These are phyloP conservation scores for Thyridium curvatum DNA, from an alignment of 2,329 filamentous ascomycete genomes.

Conservation along the genomic window DNA sequence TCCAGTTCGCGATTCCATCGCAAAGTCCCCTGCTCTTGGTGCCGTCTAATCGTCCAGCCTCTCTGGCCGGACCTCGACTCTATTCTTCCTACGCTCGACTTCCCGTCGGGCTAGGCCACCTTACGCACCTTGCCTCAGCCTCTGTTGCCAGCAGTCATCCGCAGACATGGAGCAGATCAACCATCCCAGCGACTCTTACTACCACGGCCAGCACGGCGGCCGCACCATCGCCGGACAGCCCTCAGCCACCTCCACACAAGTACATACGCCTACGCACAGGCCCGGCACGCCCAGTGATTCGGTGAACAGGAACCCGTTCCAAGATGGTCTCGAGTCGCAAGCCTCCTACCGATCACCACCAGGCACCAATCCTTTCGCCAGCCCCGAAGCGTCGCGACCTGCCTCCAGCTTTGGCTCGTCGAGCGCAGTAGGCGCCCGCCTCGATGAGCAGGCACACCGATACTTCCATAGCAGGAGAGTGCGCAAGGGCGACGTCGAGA, in stretches of 20 bases:
- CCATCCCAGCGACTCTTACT: constrained; percentile 5
- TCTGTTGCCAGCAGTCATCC: too few species aligned
- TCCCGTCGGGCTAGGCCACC: too few species aligned
- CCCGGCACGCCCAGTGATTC: constrained; percentile 36
- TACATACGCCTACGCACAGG: constrained; percentile 13
- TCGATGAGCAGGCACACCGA: constrained; percentile 33
- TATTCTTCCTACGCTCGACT: too few species aligned
- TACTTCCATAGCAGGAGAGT: constrained; percentile 73
- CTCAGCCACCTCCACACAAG: constrained; percentile 7
- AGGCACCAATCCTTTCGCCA: constrained; percentile 37
- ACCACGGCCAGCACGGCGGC: constrained; percentile 8
- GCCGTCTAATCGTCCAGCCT: too few species aligned
- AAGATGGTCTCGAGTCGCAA: constrained; percentile 29
- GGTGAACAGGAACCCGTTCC: constrained; percentile 30
- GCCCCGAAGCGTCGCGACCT: constrained; percentile 36
- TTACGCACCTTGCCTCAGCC: too few species aligned
- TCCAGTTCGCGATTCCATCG: too few species aligned
- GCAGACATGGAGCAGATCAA: too few species aligned
- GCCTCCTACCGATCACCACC: constrained; percentile 20
- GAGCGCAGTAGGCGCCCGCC: constrained; percentile 27
- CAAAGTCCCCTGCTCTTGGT: too few species aligned
- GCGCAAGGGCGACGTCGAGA: constrained; percentile 65
- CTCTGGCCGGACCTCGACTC: too few species aligned
- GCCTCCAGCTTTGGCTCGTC: constrained; percentile 40
- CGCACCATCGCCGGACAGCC: constrained; percentile 17